Evolutionary conservation across 164 flowering plant genomes (phyloP), one percentile per base, ranked within the genome.

Genomic region (Vitis cinerea): DNA sequence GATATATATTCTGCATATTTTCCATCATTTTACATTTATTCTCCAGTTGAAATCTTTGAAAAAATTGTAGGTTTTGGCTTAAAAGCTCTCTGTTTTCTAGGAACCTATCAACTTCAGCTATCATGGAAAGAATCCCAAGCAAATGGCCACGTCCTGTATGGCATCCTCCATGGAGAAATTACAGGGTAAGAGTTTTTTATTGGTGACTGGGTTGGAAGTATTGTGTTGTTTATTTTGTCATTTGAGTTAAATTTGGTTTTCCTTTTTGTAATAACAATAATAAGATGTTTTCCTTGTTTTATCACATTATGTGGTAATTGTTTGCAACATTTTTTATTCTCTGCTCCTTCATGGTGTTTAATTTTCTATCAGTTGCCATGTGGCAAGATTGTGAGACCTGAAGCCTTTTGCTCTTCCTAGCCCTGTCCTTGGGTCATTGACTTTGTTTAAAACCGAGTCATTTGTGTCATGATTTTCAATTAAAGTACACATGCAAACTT

Each of bases 121-220:
- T 96, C 67, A 87, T 96, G 84, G 99, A 96, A 82, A 87, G 99
- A 81, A 89, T 96, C 62, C 97, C 99, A 68, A 96, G 99, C 80
- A 92, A 71, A 82, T 96, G 99, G 99, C 99, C 99, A 6, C 94
- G 98, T 55, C 99, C 99, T 61, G 90, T 77, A 50, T 96, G 99
- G 99, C 99, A 73, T 92, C 72, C 97, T 67, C 99, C 99, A 68
- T 93, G 99, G 99, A 96, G 86, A 83, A 93, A 85, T 78, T 96
- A 96, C 72, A 84, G 99, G 83, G 99, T 96, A 73, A 71, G 79
- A 23, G 57, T 0, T 53, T 10, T 47, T 57, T 66, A 14, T 56
- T 29, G 55, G 37, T 63, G 17, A 6, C 12, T 11, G 10, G 70
- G 66, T 53, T 49, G 16, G 27, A 15, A 31, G 4, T 10, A 10